Evolutionary conservation across 2,329 filamentous ascomycete genomes (phyloP).

Genomic region (Hortaea sp.): DNA sequence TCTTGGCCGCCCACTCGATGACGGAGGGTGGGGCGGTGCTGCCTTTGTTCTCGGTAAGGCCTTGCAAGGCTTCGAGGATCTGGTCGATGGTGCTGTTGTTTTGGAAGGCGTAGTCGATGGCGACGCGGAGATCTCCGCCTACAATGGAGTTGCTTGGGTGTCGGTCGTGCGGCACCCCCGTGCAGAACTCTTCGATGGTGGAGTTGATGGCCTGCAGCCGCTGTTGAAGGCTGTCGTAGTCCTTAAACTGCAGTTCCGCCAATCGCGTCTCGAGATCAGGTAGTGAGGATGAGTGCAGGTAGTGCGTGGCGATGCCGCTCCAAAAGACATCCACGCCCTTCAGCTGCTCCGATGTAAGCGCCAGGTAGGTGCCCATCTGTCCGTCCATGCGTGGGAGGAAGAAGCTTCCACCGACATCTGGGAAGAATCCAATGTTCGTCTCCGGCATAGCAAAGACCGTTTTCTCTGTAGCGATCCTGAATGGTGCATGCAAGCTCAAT

Average conservation of each 20-base stretch:
- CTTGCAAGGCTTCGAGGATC: constrained; percentile 58
- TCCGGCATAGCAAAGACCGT: constrained; percentile 98
- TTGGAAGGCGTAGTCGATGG: constrained; percentile 62
- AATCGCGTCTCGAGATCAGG: constrained; percentile 73
- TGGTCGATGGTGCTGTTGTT: constrained; percentile 48
- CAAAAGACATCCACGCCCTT: constrained; percentile 81
- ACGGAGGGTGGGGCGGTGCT: constrained; percentile 39
- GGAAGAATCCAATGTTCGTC: constrained; percentile 97
- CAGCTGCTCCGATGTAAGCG: constrained; percentile 76
- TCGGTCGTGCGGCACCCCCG: constrained; percentile 69
- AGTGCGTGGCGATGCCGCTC: constrained; percentile 88
- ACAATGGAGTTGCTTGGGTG: constrained; percentile 36
- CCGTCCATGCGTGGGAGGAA: constrained; percentile 88
- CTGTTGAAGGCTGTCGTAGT: constrained; percentile 54
- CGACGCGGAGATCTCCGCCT: constrained; percentile 57
- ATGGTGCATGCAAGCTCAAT: constrained; percentile 85
- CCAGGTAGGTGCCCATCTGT: constrained; percentile 79
- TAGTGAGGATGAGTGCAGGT: constrained; percentile 82
- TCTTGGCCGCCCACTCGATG: constrained; percentile 67
- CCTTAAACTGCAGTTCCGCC: constrained; percentile 79
- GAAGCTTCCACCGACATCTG: constrained; percentile 92
- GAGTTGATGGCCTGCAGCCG: constrained; percentile 66
- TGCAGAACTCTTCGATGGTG: constrained; percentile 86
- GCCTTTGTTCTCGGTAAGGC: constrained; percentile 28
- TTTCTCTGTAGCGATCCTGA: constrained; percentile 91